Evolutionary conservation across 768 basidiomycete species (phyloP).

Genomic region (Fibroporia radiculosa): DNA sequence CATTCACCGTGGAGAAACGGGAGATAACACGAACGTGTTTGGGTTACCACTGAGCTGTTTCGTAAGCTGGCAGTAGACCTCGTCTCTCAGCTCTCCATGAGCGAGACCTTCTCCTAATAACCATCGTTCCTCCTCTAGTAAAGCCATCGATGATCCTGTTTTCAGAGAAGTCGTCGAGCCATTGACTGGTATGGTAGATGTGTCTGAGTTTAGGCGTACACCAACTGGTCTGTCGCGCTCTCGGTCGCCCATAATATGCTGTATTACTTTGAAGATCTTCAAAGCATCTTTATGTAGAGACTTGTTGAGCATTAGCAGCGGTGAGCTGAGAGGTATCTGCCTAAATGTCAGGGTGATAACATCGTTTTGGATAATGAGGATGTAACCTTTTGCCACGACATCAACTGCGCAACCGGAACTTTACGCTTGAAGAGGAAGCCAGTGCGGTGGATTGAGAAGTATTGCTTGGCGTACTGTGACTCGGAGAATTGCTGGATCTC

Average conservation of each 20-base stretch:
- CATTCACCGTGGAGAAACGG: background rate
- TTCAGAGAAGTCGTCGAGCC: constrained; percentile 41
- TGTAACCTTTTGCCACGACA: constrained; percentile 83
- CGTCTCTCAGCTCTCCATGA: constrained; percentile 83
- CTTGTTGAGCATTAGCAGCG: constrained; percentile 66
- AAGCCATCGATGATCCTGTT: constrained; percentile 23
- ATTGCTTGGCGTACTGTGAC: constrained; percentile 77
- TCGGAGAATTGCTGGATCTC: constrained; percentile 86
- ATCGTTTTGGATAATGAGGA: background rate
- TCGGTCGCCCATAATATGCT: constrained; percentile 90
- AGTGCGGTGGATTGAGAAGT: constrained; percentile 86
- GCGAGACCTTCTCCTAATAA: constrained; percentile 70
- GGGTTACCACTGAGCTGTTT: constrained; percentile 86
- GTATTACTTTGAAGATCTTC: constrained; percentile 81
- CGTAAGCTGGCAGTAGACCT: constrained; percentile 89
- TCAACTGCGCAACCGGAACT: constrained; percentile 79
- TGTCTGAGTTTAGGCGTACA: constrained; percentile 20
- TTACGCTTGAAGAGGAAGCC: constrained; percentile 81
- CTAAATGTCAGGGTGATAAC: background rate
- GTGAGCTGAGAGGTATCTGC: constrained; percentile 58
- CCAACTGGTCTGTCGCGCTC: constrained; percentile 54
- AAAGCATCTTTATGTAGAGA: constrained; percentile 69
- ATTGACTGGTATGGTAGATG: constrained; percentile 10
- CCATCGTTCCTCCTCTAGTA: constrained; percentile 85
- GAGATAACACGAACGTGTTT: constrained; percentile 46